These are phyloP conservation scores for Tubosaeta sp. DNA, from an alignment of 768 basidiomycete genomes.

Conservation along the genomic window DNA sequence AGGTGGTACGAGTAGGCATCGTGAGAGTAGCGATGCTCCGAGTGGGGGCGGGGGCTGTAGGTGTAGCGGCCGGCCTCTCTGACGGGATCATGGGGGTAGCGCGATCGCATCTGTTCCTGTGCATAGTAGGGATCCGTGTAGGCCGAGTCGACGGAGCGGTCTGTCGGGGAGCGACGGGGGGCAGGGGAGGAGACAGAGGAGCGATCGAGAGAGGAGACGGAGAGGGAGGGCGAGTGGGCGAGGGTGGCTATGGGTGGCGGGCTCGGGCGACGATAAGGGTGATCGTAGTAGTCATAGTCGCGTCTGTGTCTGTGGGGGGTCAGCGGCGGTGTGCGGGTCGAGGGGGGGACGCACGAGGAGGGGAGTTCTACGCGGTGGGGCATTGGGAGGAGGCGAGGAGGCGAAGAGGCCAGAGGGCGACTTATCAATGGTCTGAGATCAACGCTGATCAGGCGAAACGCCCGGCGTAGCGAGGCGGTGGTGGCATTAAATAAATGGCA, in stretches of 20 bases:
- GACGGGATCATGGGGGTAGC: slow-evolving; percentile 33
- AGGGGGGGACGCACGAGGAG: slow-evolving; percentile 31
- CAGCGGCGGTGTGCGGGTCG: slow-evolving; percentile 26
- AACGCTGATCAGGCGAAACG: slow-evolving; percentile 27
- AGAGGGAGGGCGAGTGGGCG: slow-evolving; percentile 58
- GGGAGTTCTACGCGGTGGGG: slow-evolving; percentile 46
- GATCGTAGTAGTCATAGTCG: slow-evolving; percentile 42
- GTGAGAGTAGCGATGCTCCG: slow-evolving; percentile 31
- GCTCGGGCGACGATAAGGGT: slow-evolving; percentile 37
- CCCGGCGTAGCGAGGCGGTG: too few relatives aligned
- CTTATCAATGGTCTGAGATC: slow-evolving; percentile 36
- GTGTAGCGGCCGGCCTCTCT: slow-evolving; percentile 29
- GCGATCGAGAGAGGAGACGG: slow-evolving; percentile 56
- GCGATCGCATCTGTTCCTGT: slow-evolving; percentile 34
- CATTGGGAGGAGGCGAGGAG: slow-evolving; percentile 33
- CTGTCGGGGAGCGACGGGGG: slow-evolving; percentile 38
- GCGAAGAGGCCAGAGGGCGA: slow-evolving; percentile 21
- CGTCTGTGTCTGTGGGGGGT: slow-evolving; percentile 29
- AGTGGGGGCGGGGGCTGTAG: slow-evolving; percentile 24
- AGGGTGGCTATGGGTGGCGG: slow-evolving; percentile 48
- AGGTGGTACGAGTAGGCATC: slow-evolving; percentile 31
- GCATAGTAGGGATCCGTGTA: slow-evolving; percentile 39
- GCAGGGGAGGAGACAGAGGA: slow-evolving; percentile 59
- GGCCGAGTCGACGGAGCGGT: slow-evolving; percentile 27
- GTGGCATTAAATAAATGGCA: too few relatives aligned